A percentile compares a stretch with the other conserved stretches of the same genome.
phyloP scores from a whole-genome alignment of 768 basidiomycete genomes.

The Dioszegia hungarica region DNA sequence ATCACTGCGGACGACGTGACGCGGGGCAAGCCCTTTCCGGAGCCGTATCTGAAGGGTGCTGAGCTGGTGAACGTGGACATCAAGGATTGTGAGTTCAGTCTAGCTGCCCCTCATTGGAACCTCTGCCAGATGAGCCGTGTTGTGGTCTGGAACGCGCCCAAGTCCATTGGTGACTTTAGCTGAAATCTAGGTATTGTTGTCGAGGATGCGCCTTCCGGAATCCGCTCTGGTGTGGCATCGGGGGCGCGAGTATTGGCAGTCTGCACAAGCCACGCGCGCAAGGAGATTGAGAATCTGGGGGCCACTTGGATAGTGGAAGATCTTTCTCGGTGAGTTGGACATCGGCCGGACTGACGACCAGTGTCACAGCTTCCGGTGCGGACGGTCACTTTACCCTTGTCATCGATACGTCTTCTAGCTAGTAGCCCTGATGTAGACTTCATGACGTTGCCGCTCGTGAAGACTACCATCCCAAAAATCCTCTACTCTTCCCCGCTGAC shows the following conservation, averaged over 20 bases:
- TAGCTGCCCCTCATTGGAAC: no score
- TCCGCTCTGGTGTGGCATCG: conserved; percentile 68
- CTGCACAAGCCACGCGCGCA: conserved; percentile 69
- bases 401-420: no score
- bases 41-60: conserved; percentile 78
- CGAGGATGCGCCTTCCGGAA: conserved; percentile 74
- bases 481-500: no score
- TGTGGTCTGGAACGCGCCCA: no score
- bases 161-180: neutral
- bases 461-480: no score
- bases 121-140: no score
- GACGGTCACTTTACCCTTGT: no score
- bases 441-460: no score
- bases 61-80: conserved; percentile 58
- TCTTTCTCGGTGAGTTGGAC: conserved; percentile 45
- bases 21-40: conserved; percentile 81
- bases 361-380: no score
- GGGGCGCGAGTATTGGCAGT: conserved; percentile 74
- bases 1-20: conserved; percentile 72
- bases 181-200: conserved; percentile 68
- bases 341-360: neutral
- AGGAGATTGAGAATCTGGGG: conserved; percentile 56
- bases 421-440: no score
- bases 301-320: conserved; percentile 67
- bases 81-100: conserved; percentile 56